Conservation (phyloP, 140 eudicot genomes). For the Erigeron philadelphicus region DNA sequence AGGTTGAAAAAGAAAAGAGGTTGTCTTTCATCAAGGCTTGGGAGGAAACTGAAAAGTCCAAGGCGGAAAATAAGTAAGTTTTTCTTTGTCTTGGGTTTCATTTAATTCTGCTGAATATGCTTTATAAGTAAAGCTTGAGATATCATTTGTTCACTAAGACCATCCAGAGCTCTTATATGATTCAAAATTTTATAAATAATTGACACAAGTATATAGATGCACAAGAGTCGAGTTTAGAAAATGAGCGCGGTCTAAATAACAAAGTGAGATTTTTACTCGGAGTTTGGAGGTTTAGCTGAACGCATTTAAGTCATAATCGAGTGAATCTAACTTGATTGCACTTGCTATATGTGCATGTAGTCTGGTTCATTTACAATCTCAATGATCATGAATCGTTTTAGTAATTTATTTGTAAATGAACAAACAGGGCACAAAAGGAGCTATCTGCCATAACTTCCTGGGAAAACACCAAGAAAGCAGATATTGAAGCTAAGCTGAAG, state of each 20-base stretch:
- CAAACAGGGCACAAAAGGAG: constrained; percentile 67
- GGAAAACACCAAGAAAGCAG: constrained; percentile 74
- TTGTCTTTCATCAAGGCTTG: constrained; percentile 76
- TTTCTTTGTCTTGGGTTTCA: neutral
- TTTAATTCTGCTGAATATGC: neutral
- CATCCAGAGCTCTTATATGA: neutral
- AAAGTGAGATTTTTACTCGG: neutral
- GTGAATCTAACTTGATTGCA: constrained; percentile 1
- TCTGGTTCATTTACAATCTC: neutral
- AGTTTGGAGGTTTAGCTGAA: neutral
- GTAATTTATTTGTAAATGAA: constrained; percentile 14
- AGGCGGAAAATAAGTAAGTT: constrained; percentile 72
- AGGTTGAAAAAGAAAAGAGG: constrained; percentile 55
- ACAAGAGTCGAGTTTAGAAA: neutral
- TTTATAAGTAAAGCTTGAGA: neutral
- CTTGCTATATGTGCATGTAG: constrained; percentile 6
- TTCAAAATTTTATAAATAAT: neutral
- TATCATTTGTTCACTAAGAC: neutral
- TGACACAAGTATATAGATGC: neutral
- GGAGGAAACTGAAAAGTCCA: constrained; percentile 70
- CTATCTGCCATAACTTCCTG: constrained; percentile 57
- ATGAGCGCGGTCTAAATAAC: neutral
- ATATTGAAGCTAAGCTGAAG: constrained; percentile 59
- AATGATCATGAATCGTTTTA: neutral
- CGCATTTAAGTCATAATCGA: neutral